These are phyloP conservation scores for Pyrenopolyporus hunteri DNA, from an alignment of 495 filamentous ascomycete genomes.

Conservation along the genomic window DNA sequence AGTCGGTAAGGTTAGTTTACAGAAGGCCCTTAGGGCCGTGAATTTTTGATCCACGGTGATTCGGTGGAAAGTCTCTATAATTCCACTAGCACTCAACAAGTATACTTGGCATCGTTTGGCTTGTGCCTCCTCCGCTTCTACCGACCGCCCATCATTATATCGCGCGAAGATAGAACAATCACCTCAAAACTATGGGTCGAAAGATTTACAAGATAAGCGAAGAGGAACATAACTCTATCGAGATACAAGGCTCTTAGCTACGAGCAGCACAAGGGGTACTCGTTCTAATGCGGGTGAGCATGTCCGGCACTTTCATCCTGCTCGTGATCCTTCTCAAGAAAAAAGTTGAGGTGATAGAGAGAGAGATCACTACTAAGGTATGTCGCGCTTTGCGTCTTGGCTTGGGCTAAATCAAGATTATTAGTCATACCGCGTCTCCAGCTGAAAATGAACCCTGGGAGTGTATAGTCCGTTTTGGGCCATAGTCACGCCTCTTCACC, in stretches of 20 bases:
- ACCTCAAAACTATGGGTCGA: neutral
- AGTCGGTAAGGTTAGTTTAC: constrained; percentile 3
- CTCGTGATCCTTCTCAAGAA: too few relatives aligned
- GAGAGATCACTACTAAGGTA: neutral
- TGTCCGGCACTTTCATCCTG: too few relatives aligned
- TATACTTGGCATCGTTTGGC: constrained; percentile 6
- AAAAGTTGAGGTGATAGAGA: too few relatives aligned
- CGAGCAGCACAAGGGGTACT: neutral
- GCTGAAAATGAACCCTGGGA: constrained; percentile 27
- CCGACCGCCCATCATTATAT: too few relatives aligned
- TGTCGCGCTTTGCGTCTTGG: neutral
- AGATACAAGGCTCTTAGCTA: neutral
- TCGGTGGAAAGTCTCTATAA: constrained; percentile 1
- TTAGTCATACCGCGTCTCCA: constrained; percentile 11
- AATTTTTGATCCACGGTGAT: neutral
- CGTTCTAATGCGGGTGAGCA: too few relatives aligned
- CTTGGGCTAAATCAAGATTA: constrained; percentile 6
- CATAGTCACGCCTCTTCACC: constrained; percentile 11
- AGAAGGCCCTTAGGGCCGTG: constrained; percentile 11
- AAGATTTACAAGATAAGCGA: neutral
- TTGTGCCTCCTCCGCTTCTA: neutral
- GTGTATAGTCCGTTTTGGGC: neutral
- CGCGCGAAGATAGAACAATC: neutral
- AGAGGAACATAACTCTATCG: neutral
- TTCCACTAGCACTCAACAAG: neutral